Percentiles rank a stretch among this genome's conserved stretches.
These are phyloP conservation scores for Chloropicon primus DNA, from an alignment of 139 green algal species.

Conservation along the genomic window DNA sequence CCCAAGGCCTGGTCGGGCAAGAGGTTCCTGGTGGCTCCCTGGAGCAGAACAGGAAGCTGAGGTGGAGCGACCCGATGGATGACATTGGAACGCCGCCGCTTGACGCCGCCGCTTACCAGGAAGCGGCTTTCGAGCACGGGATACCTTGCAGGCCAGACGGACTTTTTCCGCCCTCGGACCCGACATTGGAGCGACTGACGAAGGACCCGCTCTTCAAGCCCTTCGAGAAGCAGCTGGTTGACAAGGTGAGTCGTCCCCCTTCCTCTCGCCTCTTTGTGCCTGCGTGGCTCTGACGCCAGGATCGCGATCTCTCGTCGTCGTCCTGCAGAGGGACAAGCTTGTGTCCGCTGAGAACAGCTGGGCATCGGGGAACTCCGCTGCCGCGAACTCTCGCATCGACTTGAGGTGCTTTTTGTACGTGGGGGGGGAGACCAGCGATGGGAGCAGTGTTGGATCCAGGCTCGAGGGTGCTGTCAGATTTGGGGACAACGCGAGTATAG, in stretches of 20 bases:
- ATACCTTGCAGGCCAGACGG: conserved; percentile 12
- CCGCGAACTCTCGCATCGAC: not conserved
- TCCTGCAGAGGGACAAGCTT: not conserved
- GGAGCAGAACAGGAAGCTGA: not conserved
- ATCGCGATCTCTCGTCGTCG: no score
- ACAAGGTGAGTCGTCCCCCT: not conserved
- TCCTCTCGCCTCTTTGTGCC: no score
- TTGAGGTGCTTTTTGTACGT: conserved; percentile 6
- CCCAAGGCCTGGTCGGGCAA: not conserved
- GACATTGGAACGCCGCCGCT: not conserved
- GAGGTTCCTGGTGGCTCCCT: not conserved
- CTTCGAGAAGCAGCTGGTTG: not conserved
- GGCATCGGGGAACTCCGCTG: conserved; percentile 5
- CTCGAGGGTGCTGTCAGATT: not conserved
- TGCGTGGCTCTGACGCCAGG: no score
- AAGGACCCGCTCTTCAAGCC: not conserved
- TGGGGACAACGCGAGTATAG: conserved; percentile 7
- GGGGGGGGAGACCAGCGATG: not conserved
- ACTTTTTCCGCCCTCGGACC: conserved; percentile 9
- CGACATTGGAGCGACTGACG: not conserved
- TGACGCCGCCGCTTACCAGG: not conserved
- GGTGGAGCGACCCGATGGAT: not conserved
- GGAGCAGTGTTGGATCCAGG: not conserved
- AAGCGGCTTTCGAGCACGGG: not conserved
- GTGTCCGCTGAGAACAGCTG: not conserved